A percentile compares a stretch with the other conserved stretches of the same genome.
Evolutionary conservation across 768 basidiomycete genomes (phyloP).

Genomic region (Suillus lakei): DNA sequence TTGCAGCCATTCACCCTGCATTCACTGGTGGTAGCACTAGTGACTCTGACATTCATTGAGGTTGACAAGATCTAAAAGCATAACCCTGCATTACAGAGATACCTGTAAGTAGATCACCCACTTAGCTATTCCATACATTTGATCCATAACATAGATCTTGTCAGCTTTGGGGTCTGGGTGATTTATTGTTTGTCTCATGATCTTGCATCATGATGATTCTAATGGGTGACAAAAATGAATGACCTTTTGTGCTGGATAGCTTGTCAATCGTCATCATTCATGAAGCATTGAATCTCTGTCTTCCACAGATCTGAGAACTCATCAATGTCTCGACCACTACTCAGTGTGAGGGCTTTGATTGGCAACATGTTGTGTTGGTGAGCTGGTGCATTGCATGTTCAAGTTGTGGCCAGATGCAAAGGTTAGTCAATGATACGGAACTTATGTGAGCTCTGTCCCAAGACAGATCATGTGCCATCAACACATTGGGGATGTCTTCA

Average conservation of each 20-base stretch:
- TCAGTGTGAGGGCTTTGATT: slow-evolving; percentile 78
- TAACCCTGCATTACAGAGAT: too few species aligned
- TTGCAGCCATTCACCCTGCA: too few species aligned
- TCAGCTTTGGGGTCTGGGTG: too few species aligned
- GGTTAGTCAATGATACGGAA: slow-evolving; percentile 75
- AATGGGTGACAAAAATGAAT: not conserved
- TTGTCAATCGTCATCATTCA: slow-evolving; percentile 15
- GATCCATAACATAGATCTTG: too few species aligned
- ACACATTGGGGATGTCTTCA: too few species aligned
- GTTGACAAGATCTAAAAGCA: too few species aligned
- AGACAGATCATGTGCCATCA: too few species aligned
- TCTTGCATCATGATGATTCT: not conserved
- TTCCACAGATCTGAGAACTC: slow-evolving; percentile 75
- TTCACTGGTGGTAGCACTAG: slow-evolving; percentile 59
- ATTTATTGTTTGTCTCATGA: not conserved
- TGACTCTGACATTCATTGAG: too few species aligned
- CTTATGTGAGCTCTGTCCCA: too few species aligned
- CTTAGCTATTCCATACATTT: too few species aligned
- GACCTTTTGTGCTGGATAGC: too few species aligned
- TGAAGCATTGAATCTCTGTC: slow-evolving; percentile 46
- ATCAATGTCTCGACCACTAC: slow-evolving; percentile 74
- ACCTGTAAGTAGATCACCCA: too few species aligned
- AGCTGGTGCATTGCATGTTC: slow-evolving; percentile 64
- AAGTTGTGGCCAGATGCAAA: slow-evolving; percentile 69
- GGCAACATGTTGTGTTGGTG: slow-evolving; percentile 92